Evolutionary conservation across 2,329 filamentous ascomycete genomes (phyloP).

Genomic region (Corniculantispora saksenae): DNA sequence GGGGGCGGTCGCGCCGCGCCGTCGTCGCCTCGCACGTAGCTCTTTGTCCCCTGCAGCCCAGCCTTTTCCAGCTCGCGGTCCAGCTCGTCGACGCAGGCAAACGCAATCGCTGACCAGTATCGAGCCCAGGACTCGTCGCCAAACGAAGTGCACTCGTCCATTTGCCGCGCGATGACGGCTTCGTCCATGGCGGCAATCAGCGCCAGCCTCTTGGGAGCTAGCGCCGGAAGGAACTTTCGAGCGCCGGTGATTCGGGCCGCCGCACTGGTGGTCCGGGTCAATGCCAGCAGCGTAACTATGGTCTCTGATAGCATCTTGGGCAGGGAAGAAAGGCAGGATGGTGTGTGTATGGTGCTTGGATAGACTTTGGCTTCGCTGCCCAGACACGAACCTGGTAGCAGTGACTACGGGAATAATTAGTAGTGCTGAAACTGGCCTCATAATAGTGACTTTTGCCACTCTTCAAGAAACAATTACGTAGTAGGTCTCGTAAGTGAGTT

Average conservation of each 20-base stretch:
- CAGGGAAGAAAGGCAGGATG: background rate
- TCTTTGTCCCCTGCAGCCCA: background rate
- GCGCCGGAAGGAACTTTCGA: background rate
- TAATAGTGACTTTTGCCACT: too few relatives aligned
- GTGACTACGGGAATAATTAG: too few relatives aligned
- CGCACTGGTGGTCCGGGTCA: background rate
- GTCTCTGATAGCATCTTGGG: background rate
- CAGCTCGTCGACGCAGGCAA: background rate
- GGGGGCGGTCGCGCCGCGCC: background rate
- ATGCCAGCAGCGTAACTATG: background rate
- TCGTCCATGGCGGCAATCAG: constrained; percentile 1
- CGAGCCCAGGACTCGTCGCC: background rate
- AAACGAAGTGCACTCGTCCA: background rate
- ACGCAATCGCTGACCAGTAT: background rate
- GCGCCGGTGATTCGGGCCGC: background rate
- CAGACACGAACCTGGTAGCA: background rate
- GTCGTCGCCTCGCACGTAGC: background rate
- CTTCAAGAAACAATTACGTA: too few relatives aligned
- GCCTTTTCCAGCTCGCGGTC: background rate
- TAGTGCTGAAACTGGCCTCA: too few relatives aligned
- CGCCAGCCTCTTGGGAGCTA: background rate
- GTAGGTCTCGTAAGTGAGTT: background rate
- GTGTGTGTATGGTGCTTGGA: background rate
- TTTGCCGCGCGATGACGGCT: background rate
- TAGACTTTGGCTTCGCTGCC: background rate